Percentiles rank a stretch among this genome's conserved stretches.
Conservation (phyloP, 257 asterid genomes). For the Solanum chilense region DNA sequence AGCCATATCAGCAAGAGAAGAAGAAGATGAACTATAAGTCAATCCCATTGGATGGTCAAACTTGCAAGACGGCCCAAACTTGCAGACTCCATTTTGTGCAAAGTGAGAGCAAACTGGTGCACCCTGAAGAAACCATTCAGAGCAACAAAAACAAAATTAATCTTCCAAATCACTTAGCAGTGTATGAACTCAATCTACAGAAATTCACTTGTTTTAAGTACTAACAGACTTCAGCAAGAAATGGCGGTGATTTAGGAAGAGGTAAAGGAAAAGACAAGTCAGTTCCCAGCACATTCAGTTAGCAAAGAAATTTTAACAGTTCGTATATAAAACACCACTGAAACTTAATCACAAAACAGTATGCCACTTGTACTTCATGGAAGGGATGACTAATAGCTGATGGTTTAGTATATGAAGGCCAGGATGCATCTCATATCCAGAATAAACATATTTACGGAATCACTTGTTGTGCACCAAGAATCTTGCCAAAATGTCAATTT, state of each 20-base stretch:
- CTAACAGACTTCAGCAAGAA: neutral
- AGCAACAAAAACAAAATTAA: neutral
- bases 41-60: conserved; percentile 83
- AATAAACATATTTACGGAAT: neutral
- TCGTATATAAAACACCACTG: neutral
- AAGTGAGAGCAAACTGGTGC: conserved; percentile 74
- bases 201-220: neutral
- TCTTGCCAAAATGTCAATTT: neutral
- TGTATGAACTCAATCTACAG: neutral
- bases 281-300: neutral
- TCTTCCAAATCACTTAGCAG: neutral
- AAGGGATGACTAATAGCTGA: neutral
- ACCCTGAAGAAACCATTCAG: conserved; percentile 36
- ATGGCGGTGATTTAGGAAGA: neutral
- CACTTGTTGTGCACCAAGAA: neutral
- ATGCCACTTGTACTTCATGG: neutral
- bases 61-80: conserved; percentile 78
- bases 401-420: neutral
- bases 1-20: conserved; percentile 87
- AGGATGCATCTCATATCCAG: neutral
- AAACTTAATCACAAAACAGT: neutral
- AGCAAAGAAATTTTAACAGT: neutral
- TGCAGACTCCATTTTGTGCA: conserved; percentile 77
- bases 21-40: conserved; percentile 80
- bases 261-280: neutral